phyloP scores from a whole-genome alignment of 2,329 filamentous ascomycete species.

The Berkeleyomyces basicola region DNA sequence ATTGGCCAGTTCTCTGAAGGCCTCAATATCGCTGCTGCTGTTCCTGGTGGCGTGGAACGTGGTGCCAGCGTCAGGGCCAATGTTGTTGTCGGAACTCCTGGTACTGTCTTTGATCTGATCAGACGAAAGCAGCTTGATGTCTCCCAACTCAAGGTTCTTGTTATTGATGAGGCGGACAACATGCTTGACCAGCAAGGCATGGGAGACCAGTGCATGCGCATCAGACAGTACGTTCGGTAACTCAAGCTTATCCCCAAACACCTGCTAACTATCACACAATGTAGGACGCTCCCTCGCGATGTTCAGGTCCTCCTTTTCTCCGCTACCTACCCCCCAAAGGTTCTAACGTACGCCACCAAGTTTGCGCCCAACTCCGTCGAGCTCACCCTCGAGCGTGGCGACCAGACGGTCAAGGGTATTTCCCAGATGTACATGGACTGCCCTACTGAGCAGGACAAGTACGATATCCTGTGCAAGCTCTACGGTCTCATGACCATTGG shows the following conservation, averaged over 20 bases:
- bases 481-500: slow-evolving; percentile 94
- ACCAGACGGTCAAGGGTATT: slow-evolving; percentile 91
- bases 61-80: slow-evolving; percentile 55
- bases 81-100: slow-evolving; percentile 83
- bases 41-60: slow-evolving; percentile 59
- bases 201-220: slow-evolving; percentile 83
- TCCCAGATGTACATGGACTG: slow-evolving; percentile 98
- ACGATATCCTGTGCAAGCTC: slow-evolving; percentile 73
- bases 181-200: slow-evolving; percentile 95
- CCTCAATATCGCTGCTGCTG: slow-evolving; percentile 61
- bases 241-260: not conserved
- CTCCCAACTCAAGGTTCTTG: slow-evolving; percentile 59
- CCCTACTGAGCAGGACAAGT: slow-evolving; percentile 65
- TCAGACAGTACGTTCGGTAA: slow-evolving; percentile 50
- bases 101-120: slow-evolving; percentile 79
- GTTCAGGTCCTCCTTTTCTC: slow-evolving; percentile 93
- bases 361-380: slow-evolving; percentile 79
- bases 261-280: slow-evolving; percentile 19
- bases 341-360: slow-evolving; percentile 64
- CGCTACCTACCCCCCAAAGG: slow-evolving; percentile 76
- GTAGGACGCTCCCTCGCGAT: slow-evolving; percentile 51
- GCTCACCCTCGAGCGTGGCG: slow-evolving; percentile 74
- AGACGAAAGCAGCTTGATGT: slow-evolving; percentile 58
- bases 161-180: slow-evolving; percentile 94
- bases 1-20: slow-evolving; percentile 74